Percentiles rank a stretch among this genome's conserved stretches.
Evolutionary conservation across 768 basidiomycete species (phyloP).

Genomic region (Suillus alpinus): DNA sequence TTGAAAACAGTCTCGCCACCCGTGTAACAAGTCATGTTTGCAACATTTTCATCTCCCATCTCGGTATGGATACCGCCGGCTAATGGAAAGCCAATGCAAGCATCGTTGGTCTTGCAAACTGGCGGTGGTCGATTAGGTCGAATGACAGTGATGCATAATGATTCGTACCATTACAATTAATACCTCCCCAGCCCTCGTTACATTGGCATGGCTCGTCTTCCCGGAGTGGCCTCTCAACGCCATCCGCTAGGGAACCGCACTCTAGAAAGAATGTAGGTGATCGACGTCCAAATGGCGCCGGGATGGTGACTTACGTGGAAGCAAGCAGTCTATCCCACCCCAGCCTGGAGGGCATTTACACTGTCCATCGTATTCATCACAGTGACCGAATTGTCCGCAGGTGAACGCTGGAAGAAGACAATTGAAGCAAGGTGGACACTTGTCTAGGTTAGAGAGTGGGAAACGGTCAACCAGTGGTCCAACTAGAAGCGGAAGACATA

Average conservation of each 20-base stretch:
- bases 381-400: conserved; percentile 90
- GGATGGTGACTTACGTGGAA: conserved; percentile 65
- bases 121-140: not conserved
- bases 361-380: conserved; percentile 90
- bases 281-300: conserved; percentile 5
- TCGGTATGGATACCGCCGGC: conserved; percentile 37
- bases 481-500: not conserved
- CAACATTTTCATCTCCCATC: conserved; percentile 38
- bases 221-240: conserved; percentile 77
- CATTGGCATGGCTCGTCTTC: conserved; percentile 81
- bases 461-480: not conserved
- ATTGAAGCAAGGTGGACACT: conserved; percentile 93
- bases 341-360: conserved; percentile 98
- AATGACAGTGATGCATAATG: not conserved
- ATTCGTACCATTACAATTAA: conserved; percentile 91
- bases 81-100: conserved; percentile 80
- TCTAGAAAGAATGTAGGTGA: conserved; percentile 45
- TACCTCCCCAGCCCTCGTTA: conserved; percentile 91
- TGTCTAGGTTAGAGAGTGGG: conserved; percentile 30
- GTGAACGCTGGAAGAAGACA: conserved; percentile 88
- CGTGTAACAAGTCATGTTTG: conserved; percentile 91
- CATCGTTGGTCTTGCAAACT: conserved; percentile 69
- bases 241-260: conserved; percentile 92
- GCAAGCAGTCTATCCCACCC: conserved; percentile 93
- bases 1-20: conserved; percentile 92